Percentiles rank a stretch among this genome's conserved stretches.
Evolutionary conservation across 2,329 filamentous ascomycete species (phyloP).

Genomic region (Fusarium incarnatum): DNA sequence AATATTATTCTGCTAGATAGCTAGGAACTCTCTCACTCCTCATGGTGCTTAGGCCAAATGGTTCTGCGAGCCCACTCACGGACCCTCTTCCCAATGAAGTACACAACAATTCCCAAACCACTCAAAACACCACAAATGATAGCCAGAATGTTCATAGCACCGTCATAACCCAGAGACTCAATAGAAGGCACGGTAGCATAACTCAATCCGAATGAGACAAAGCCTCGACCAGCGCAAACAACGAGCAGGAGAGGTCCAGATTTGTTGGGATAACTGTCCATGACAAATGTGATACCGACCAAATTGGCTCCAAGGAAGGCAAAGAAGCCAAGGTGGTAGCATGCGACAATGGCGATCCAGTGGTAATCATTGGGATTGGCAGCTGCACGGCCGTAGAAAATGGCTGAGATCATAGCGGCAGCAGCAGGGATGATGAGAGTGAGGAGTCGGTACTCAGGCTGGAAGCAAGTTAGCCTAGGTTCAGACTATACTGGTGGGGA

Average conservation of each 20-base stretch:
- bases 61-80: slow-evolving; percentile 15
- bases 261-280: slow-evolving; percentile 19
- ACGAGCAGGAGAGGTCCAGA: slow-evolving; percentile 4
- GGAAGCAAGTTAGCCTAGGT: accelerated
- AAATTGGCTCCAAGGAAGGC: slow-evolving; percentile 8
- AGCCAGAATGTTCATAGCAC: slow-evolving; percentile 17
- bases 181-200: slow-evolving; percentile 13
- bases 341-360: slow-evolving; percentile 5
- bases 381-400: slow-evolving; percentile 6
- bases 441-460: slow-evolving; percentile 13
- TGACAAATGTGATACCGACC: slow-evolving; percentile 8
- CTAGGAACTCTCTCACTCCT: no score
- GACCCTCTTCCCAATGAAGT: slow-evolving; percentile 6
- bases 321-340: slow-evolving; percentile 14
- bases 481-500: no score
- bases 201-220: slow-evolving; percentile 1
- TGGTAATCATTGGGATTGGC: slow-evolving; percentile 3
- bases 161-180: background rate
- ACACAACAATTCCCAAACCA: background rate
- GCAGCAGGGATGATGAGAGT: slow-evolving; percentile 4
- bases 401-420: background rate
- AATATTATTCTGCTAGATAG: no score
- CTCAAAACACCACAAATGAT: slow-evolving; percentile 11
- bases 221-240: slow-evolving; percentile 1
- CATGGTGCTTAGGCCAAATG: slow-evolving; percentile 16